Conservation (phyloP, 2,329 filamentous ascomycete genomes). For the Botrytis byssoidea region DNA sequence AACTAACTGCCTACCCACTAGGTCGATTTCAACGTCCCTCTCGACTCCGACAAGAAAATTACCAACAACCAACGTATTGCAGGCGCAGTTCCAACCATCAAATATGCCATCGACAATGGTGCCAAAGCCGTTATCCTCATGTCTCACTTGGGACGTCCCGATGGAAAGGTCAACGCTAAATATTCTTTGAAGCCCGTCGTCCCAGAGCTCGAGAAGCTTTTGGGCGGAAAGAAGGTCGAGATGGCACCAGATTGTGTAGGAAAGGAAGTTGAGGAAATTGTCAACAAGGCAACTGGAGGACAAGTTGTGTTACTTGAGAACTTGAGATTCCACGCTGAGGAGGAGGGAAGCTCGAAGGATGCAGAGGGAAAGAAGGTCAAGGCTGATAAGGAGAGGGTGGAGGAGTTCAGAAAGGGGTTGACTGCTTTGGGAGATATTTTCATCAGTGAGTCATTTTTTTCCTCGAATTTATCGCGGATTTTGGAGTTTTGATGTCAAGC, state of each 20-base stretch:
- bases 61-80: slow-evolving; percentile 99
- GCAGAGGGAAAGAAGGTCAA: slow-evolving; percentile 95
- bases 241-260: slow-evolving; percentile 92
- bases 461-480: background rate
- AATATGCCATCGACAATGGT: slow-evolving; percentile 84
- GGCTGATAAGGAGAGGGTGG: slow-evolving; percentile 90
- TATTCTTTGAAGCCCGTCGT: slow-evolving; percentile 94
- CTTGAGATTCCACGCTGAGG: slow-evolving; percentile 95
- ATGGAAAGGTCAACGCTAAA: slow-evolving; percentile 85
- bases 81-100: slow-evolving; percentile 92
- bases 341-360: slow-evolving; percentile 95
- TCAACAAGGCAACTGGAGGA: slow-evolving; percentile 78
- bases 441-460: slow-evolving; percentile 67
- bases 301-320: slow-evolving; percentile 93
- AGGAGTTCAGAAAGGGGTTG: slow-evolving; percentile 90
- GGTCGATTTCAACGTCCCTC: slow-evolving; percentile 99
- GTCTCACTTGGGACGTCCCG: slow-evolving; percentile 96
- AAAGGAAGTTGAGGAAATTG: slow-evolving; percentile 81
- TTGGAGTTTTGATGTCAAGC: background rate
- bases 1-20: slow-evolving; percentile 42
- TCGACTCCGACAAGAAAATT: slow-evolving; percentile 87
- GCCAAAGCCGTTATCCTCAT: slow-evolving; percentile 94
- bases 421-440: slow-evolving; percentile 94
- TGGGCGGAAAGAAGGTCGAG: slow-evolving; percentile 73
- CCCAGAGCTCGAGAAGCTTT: slow-evolving; percentile 84